phyloP scores from a whole-genome alignment of 805 yeast genomes.

The Zygosaccharomyces pseudorouxii region DNA sequence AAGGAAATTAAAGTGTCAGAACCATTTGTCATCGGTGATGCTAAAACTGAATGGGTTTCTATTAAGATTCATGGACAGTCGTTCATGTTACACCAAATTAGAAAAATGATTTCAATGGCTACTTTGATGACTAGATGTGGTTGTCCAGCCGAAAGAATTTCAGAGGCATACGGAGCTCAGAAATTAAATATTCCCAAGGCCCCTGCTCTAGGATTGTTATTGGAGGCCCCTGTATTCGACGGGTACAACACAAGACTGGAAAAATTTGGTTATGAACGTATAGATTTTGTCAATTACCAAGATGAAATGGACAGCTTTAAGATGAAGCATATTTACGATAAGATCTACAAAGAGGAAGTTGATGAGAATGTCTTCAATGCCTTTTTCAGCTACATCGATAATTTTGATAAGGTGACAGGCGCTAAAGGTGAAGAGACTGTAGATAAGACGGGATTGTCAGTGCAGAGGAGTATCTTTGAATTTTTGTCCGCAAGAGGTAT shows the following conservation, averaged over 20 bases:
- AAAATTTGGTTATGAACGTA: slow-evolving; percentile 70
- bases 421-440: slow-evolving; percentile 42
- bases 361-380: slow-evolving; percentile 85
- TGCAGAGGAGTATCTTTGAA: slow-evolving; percentile 38
- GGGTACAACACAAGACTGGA: slow-evolving; percentile 69
- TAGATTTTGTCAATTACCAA: slow-evolving; percentile 63
- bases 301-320: slow-evolving; percentile 80
- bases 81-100: slow-evolving; percentile 95
- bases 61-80: slow-evolving; percentile 97
- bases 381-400: slow-evolving; percentile 86
- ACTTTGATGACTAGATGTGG: slow-evolving; percentile 81
- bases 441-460: slow-evolving; percentile 27
- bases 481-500: slow-evolving; percentile 42
- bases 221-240: slow-evolving; percentile 90
- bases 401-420: slow-evolving; percentile 53
- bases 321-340: slow-evolving; percentile 82
- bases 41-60: slow-evolving; percentile 93
- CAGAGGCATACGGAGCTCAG: slow-evolving; percentile 67
- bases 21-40: slow-evolving; percentile 85
- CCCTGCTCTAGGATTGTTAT: slow-evolving; percentile 86
- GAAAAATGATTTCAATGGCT: slow-evolving; percentile 97
- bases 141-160: slow-evolving; percentile 69
- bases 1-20: slow-evolving; percentile 72
- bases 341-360: slow-evolving; percentile 85
- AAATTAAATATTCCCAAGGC: slow-evolving; percentile 94